These are phyloP conservation scores for Trypanosoma mega DNA, from an alignment of 208 protist species.

Conservation along the genomic window DNA sequence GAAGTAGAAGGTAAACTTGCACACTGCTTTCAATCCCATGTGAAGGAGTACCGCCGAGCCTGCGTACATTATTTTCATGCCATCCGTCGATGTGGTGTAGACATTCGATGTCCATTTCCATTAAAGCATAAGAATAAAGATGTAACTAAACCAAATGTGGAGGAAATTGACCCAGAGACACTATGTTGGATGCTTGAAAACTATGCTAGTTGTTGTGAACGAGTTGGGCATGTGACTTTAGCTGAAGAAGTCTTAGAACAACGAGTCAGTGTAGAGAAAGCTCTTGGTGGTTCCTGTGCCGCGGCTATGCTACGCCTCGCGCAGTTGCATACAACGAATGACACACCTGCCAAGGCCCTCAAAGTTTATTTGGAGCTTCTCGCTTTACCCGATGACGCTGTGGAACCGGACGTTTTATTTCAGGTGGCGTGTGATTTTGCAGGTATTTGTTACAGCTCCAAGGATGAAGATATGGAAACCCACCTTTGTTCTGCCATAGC, in stretches of 20 bases:
- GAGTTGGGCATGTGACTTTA: conserved; percentile 38
- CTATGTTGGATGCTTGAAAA: conserved; percentile 66
- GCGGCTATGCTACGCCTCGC: conserved; percentile 56
- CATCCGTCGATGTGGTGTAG: conserved; percentile 27
- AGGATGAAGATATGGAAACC: conserved; percentile 24
- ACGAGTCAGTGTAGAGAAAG: conserved; percentile 53
- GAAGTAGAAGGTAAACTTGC: conserved; percentile 71
- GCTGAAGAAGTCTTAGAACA: conserved; percentile 53
- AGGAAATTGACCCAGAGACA: conserved; percentile 42
- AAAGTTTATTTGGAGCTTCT: conserved; percentile 67
- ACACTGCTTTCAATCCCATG: conserved; percentile 67
- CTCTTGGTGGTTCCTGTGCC: conserved; percentile 38
- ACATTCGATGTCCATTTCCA: conserved; percentile 16
- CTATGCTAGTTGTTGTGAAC: conserved; percentile 68
- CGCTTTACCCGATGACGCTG: conserved; percentile 51
- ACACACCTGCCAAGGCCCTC: conserved; percentile 44
- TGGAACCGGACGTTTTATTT: conserved; percentile 41
- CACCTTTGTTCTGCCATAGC: conserved; percentile 5
- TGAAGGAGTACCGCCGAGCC: conserved; percentile 67
- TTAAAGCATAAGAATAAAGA: conserved; percentile 1
- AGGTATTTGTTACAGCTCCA: conserved; percentile 41
- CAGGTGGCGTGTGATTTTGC: conserved; percentile 57
- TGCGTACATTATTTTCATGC: conserved; percentile 58
- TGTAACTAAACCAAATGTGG: background rate
- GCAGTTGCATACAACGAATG: conserved; percentile 37